phyloP scores from a whole-genome alignment of 2,329 filamentous ascomycete species.

The Phoma sp. region DNA sequence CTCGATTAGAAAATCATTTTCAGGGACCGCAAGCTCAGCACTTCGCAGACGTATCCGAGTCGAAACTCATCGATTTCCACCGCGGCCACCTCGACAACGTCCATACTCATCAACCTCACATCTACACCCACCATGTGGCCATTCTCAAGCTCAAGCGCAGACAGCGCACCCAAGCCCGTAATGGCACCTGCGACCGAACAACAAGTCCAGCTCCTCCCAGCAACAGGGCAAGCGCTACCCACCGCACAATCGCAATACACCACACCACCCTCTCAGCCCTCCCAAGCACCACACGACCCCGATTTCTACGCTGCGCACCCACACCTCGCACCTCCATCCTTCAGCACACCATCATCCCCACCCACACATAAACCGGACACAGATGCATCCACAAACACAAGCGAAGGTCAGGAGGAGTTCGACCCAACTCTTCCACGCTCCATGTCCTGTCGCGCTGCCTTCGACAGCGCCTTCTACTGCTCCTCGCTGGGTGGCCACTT shows the following conservation, averaged over 20 bases:
- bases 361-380: conserved; percentile 8
- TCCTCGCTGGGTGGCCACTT: conserved; percentile 90
- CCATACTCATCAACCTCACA: not conserved
- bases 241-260: conserved; percentile 28
- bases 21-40: too few species aligned
- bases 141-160: conserved; percentile 28
- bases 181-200: conserved; percentile 15
- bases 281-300: conserved; percentile 56
- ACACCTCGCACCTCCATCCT: conserved; percentile 51
- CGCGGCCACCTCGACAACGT: too few species aligned
- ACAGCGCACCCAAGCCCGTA: conserved; percentile 17
- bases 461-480: conserved; percentile 95
- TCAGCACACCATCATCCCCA: conserved; percentile 9
- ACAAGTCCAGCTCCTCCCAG: conserved; percentile 14
- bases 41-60: too few species aligned
- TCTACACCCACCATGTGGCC: conserved; percentile 27
- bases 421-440: conserved; percentile 68
- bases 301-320: conserved; percentile 63
- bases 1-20: too few species aligned
- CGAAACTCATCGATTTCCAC: too few species aligned
- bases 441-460: conserved; percentile 89
- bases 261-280: conserved; percentile 28
- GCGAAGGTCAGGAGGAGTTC: too few species aligned
- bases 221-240: conserved; percentile 20
- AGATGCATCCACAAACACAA: too few species aligned